A percentile compares a stretch with the other conserved stretches of the same genome.
Conservation (phyloP, 352 stramenopile genomes). For the Globisporangium emineosum region DNA sequence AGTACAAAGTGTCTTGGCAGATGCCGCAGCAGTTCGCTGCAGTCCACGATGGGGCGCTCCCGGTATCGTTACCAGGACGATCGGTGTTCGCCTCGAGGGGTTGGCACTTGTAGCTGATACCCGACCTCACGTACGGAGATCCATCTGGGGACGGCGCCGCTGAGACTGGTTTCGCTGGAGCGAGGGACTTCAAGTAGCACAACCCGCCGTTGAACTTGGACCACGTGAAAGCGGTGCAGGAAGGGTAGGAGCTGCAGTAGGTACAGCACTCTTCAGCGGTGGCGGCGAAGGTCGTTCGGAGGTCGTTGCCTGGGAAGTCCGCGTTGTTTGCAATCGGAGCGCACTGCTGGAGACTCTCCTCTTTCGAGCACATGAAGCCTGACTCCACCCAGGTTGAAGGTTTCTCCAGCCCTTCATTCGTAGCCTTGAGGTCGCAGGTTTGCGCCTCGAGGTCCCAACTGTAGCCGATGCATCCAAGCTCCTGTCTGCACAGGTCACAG, state of each 20-base stretch:
- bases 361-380: too few relatives aligned
- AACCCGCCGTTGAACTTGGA: constrained; percentile 35
- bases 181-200: constrained; percentile 45
- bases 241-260: constrained; percentile 21
- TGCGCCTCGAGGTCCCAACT: too few relatives aligned
- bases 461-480: too few relatives aligned
- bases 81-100: not conserved
- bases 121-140: not conserved
- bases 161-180: not conserved
- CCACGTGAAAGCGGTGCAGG: constrained; percentile 52
- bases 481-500: too few relatives aligned
- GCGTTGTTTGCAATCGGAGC: constrained; percentile 8
- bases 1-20: constrained; percentile 1
- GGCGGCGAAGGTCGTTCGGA: not conserved
- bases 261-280: constrained; percentile 17
- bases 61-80: not conserved
- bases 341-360: constrained; percentile 6
- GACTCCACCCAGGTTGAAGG: too few relatives aligned
- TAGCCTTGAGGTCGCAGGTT: too few relatives aligned
- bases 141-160: constrained; percentile 8
- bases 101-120: constrained; percentile 10
- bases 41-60: not conserved
- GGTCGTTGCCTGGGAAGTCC: constrained; percentile 28
- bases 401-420: too few relatives aligned
- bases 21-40: constrained; percentile 13